Evolutionary conservation across 306 rosid species (phyloP).

Genomic region (Fagus crenata): DNA sequence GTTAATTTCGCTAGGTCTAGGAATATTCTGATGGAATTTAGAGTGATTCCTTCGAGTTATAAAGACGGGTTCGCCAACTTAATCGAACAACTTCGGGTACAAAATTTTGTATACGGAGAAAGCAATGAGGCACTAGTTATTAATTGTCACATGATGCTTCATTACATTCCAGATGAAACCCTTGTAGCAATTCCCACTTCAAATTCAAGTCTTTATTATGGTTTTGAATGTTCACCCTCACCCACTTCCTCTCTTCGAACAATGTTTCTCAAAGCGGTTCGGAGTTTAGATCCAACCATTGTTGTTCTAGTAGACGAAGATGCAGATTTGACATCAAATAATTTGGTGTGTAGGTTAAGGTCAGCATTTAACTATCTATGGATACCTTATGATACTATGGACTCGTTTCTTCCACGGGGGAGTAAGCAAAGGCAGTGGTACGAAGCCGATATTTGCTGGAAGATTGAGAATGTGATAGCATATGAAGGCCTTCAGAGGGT

Average conservation of each 20-base stretch:
- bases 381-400: slow-evolving; percentile 90
- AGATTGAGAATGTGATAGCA: slow-evolving; percentile 83
- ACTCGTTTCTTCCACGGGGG: slow-evolving; percentile 67
- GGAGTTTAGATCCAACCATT: slow-evolving; percentile 65
- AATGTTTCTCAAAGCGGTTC: slow-evolving; percentile 59
- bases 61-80: slow-evolving; percentile 63
- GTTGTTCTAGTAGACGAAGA: slow-evolving; percentile 81
- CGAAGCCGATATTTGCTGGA: slow-evolving; percentile 81
- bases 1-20: slow-evolving; percentile 73
- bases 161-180: slow-evolving; percentile 72
- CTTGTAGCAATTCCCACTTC: slow-evolving; percentile 18
- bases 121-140: slow-evolving; percentile 62
- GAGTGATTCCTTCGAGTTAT: slow-evolving; percentile 56
- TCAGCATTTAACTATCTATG: slow-evolving; percentile 86
- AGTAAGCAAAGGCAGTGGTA: slow-evolving; percentile 89
- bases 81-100: slow-evolving; percentile 66
- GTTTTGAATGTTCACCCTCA: not conserved
- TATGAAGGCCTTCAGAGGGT: slow-evolving; percentile 77
- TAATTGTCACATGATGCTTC: slow-evolving; percentile 96
- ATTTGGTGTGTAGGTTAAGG: slow-evolving; percentile 60
- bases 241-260: slow-evolving; percentile 45
- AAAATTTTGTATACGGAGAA: slow-evolving; percentile 48
- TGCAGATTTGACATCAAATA: slow-evolving; percentile 68
- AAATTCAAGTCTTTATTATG: slow-evolving; percentile 16
- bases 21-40: slow-evolving; percentile 63